These are phyloP conservation scores for Paspalum notatum DNA, from an alignment of 176 grass and related monocot genomes.

Conservation along the genomic window DNA sequence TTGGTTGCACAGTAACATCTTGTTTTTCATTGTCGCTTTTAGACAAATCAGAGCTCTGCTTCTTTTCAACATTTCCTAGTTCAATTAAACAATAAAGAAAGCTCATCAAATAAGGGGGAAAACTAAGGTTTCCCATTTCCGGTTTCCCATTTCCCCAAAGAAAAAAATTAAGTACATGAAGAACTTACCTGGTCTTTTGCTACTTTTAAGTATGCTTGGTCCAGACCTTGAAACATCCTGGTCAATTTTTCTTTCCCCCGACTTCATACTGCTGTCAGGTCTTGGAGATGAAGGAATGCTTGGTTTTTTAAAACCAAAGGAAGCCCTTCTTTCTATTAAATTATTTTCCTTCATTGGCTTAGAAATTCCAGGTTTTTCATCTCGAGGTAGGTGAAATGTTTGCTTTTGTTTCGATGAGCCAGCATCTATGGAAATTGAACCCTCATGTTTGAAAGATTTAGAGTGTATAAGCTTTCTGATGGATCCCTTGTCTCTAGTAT, in stretches of 20 bases:
- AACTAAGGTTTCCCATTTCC: constrained; percentile 32
- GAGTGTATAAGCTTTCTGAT: constrained; percentile 61
- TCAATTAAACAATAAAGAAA: constrained; percentile 35
- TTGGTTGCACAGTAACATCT: constrained; percentile 16
- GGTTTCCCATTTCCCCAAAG: constrained; percentile 36
- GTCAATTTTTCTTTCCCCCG: constrained; percentile 49
- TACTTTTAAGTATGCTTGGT: constrained; percentile 56
- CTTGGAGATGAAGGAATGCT: constrained; percentile 56
- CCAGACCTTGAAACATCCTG: constrained; percentile 46
- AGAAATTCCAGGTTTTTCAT: constrained; percentile 55
- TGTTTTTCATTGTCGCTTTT: constrained; percentile 39
- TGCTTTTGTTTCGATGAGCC: constrained; percentile 59
- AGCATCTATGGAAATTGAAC: constrained; percentile 42
- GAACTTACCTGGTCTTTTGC: constrained; percentile 58
- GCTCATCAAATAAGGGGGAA: constrained; percentile 17
- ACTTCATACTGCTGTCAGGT: constrained; percentile 42
- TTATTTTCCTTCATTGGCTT: constrained; percentile 58
- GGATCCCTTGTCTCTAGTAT: constrained; percentile 44
- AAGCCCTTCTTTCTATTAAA: constrained; percentile 58
- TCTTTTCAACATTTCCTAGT: constrained; percentile 56
- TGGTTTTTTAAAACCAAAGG: constrained; percentile 57
- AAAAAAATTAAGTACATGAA: constrained; percentile 33
- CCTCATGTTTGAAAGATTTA: constrained; percentile 61
- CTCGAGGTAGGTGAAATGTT: constrained; percentile 45
- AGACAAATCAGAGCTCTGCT: constrained; percentile 30